These are phyloP conservation scores for Kingdonia uniflora DNA, from an alignment of 164 flowering plant species.

Conservation along the genomic window DNA sequence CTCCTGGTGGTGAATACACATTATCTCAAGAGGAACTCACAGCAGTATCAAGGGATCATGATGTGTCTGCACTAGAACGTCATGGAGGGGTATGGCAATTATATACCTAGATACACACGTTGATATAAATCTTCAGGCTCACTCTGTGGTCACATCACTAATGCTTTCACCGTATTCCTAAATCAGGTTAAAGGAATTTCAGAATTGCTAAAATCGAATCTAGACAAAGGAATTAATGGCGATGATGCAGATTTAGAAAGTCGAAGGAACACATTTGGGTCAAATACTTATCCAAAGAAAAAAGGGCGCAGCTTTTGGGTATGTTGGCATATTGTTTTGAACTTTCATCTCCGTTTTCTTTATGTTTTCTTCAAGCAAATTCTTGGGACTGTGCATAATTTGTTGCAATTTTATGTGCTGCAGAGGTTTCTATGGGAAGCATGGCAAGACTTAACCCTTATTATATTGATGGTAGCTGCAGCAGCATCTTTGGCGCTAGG, in stretches of 20 bases:
- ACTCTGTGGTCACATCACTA: no score
- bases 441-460: constrained; percentile 84
- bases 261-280: constrained; percentile 65
- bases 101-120: neutral
- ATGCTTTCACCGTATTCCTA: neutral
- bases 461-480: constrained; percentile 93
- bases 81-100: constrained; percentile 59
- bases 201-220: constrained; percentile 42
- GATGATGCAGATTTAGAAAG: constrained; percentile 55
- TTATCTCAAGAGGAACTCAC: constrained; percentile 57
- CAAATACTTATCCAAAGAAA: constrained; percentile 89
- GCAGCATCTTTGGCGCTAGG: constrained; percentile 82
- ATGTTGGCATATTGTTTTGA: neutral
- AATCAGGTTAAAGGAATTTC: constrained; percentile 63
- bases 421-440: constrained; percentile 95
- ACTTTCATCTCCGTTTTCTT: no score
- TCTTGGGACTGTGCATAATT: neutral
- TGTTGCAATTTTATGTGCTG: neutral
- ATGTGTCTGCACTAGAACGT: constrained; percentile 38
- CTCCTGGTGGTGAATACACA: constrained; percentile 38
- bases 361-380: neutral
- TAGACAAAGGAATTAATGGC: constrained; percentile 68
- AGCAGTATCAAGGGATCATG: constrained; percentile 54
- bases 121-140: no score
- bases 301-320: constrained; percentile 86